phyloP scores from a whole-genome alignment of 140 eudicot species.

The Stevia rebaudiana region DNA sequence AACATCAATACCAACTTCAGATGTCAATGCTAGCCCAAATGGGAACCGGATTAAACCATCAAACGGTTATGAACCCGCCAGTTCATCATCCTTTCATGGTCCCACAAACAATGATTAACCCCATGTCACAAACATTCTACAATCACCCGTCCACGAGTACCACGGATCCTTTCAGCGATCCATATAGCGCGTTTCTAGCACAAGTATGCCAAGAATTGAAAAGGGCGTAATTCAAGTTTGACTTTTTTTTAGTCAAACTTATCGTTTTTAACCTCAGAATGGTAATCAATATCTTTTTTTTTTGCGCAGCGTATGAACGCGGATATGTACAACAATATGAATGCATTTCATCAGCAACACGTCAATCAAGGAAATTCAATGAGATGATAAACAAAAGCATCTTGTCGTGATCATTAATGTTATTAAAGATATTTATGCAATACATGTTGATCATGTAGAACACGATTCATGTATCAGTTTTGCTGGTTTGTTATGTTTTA shows the following conservation, averaged over 20 bases:
- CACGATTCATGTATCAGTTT: background rate
- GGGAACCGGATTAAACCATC: slow-evolving; percentile 68
- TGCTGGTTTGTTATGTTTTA: background rate
- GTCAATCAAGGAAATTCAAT: slow-evolving; percentile 36
- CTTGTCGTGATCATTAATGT: no score
- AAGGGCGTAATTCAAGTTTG: background rate
- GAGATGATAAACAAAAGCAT: background rate
- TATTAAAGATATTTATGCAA: background rate
- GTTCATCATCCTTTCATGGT: slow-evolving; percentile 28
- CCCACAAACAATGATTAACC: slow-evolving; percentile 36
- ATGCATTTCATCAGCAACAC: slow-evolving; percentile 51
- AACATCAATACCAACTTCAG: slow-evolving; percentile 55
- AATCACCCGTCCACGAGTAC: slow-evolving; percentile 28
- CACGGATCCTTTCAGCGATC: slow-evolving; percentile 38
- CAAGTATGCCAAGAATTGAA: slow-evolving; percentile 42
- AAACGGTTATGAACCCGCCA: slow-evolving; percentile 44
- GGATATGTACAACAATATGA: slow-evolving; percentile 66
- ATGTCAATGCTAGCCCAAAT: slow-evolving; percentile 68
- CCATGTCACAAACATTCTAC: slow-evolving; percentile 35
- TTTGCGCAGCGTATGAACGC: slow-evolving; percentile 56
- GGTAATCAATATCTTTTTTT: background rate
- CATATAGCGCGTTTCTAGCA: slow-evolving; percentile 45
- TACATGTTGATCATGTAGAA: background rate
- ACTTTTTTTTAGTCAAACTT: background rate
- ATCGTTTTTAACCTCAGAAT: background rate